Evolutionary conservation across 352 stramenopile species (phyloP), one percentile per base, ranked within the genome.

Genomic region (Pythium plurisporium): DNA sequence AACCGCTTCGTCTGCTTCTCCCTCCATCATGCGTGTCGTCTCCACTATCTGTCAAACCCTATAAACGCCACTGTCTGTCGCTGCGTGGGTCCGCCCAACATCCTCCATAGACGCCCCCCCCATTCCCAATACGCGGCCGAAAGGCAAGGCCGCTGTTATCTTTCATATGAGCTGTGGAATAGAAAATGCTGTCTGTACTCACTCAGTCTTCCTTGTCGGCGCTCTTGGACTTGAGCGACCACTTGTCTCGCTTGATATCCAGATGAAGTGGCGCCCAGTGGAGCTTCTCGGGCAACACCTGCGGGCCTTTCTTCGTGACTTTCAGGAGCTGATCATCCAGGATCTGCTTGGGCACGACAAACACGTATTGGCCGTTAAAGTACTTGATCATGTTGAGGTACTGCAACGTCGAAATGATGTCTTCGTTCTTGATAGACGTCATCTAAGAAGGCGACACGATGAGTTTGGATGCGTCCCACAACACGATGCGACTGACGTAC

Each of bases 311-410:
- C 67, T 85, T 89, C 22, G 79, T 85, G 27, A 93, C 69, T 64
- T 87, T 87, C 51, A 55, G 72, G 41, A 97, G 67, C 55, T 94
- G 74, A 41, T 82, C 81, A 34, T 97, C 83, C 34, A 99, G 84
- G 6, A 96, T 85, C 17, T 94, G 79, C 60, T 96, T 83, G 25
- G 96, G 95, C 30, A 99, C 88, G 55, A 96, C 91, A 34, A 99
- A 96, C 23, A 99, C 95, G 76, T 99, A 97, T 72, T 99, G 96
- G 12, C 97, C 97, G 65, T 99, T 99, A 76, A 97, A 97, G 69
- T 98, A 98, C 67, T 98, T 98, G 62, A 99, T 98, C 82, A 99
- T 97, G 67, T 98, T 97, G 45, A 99, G 76, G 57, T 90, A 88
- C 67, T 99, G 94, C 52, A 99, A 81, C 41, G 97, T 99, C 17